Evolutionary conservation across 202 grass and related monocot genomes (phyloP).

Genomic region (Hordeum pubiflorum): DNA sequence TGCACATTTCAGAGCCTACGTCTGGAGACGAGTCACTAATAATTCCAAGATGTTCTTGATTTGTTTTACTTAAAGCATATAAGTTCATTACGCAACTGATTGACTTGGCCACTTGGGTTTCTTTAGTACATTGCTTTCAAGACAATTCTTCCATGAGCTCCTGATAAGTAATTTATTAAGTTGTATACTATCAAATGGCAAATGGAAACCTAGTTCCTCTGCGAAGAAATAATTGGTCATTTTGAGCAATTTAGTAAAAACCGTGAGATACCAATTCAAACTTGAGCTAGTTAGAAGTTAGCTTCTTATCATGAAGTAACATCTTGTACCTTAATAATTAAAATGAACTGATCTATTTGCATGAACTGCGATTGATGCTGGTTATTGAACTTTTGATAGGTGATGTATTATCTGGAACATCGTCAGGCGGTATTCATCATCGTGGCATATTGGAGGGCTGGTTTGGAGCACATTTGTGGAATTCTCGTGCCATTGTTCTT

Average conservation of each 20-base stretch:
- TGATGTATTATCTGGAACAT: slow-evolving; percentile 86
- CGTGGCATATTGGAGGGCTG: slow-evolving; percentile 76
- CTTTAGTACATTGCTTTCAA: background rate
- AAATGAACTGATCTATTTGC: background rate
- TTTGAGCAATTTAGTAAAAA: slow-evolving; percentile 4
- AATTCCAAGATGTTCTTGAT: background rate
- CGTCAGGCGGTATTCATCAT: slow-evolving; percentile 58
- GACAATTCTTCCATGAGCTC: background rate
- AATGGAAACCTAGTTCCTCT: background rate
- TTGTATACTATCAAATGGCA: slow-evolving; percentile 1
- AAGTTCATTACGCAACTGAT: background rate
- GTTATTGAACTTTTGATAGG: slow-evolving; percentile 34
- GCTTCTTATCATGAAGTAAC: background rate
- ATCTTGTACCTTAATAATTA: background rate
- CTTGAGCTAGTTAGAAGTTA: background rate
- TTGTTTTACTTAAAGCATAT: background rate
- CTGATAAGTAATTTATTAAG: background rate
- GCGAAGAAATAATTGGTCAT: background rate
- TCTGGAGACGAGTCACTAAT: background rate
- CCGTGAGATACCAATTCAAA: background rate
- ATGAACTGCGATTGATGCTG: background rate
- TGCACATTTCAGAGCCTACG: background rate
- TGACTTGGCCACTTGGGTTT: slow-evolving; percentile 6
- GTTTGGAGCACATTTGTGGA: slow-evolving; percentile 86
- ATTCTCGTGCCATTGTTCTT: slow-evolving; percentile 63